Evolutionary conservation across 1,139 yeast species (phyloP), one percentile per base, ranked within the genome.

Genomic region (Pichia cactophila): DNA sequence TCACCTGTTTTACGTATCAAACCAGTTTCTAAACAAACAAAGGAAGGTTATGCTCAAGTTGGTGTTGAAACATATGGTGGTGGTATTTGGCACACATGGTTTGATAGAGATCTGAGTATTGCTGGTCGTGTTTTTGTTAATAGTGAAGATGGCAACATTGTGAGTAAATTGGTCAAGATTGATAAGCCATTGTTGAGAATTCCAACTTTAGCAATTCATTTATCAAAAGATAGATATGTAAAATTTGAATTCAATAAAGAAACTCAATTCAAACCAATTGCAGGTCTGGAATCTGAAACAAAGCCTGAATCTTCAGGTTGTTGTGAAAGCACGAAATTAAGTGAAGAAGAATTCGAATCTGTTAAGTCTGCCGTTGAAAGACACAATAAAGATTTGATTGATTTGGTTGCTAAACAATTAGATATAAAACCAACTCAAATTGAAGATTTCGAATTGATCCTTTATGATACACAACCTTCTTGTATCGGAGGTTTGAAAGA

Each of bases 11-110:
- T 90, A 56, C 74, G 95, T 60, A 80, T 92, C 59, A 92, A 92
- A 69, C 98, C 98, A n/a, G 73, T 85, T 42, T 86, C 96, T 31
- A 80, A 82, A 60, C 80, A 80, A 61, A 68, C 73, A 9, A 70
- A 75, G 14, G 90, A 86, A 59, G 96, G 95, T 0, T 92, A 83
- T 60, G 76, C 81, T 54, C 97, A 90, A 66, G 81, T 92, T 26
- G 97, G 96, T 39, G 95, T 92, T 6, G 98, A 92, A 66, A 80
- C 83, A 46, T 92, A 92, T 61, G 98, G 98, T 45, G 98, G 98
- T 33, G 90, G 96, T 46, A 81, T 90, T 50, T 95, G 97, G 78
- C 88, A 83, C 69, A 69, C 86, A 33, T 85, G 94, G 94, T 92
- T 92, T 63, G 98, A 92, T 67, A 79, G 97, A 54, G 97, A 92